Evolutionary conservation across 2,329 filamentous ascomycete species (phyloP), one percentile per base, ranked within the genome.

Genomic region (Fusarium staphyleae): DNA sequence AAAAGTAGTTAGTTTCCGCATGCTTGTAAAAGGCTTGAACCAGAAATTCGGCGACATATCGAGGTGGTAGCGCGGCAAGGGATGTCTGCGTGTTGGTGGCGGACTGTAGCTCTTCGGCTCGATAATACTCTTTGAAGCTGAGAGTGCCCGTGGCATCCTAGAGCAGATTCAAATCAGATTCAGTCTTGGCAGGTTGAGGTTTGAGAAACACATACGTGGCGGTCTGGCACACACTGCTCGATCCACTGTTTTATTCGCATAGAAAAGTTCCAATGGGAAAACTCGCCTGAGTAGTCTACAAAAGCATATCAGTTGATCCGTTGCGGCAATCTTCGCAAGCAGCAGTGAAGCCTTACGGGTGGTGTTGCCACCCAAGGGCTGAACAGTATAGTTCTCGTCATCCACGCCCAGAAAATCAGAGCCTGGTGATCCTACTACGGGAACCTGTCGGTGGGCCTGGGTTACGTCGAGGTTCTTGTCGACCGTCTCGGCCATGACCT

Each of bases 201-300:
- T 32, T 26, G 28, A n/a, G n/a, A 15, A n/a, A 24, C 39, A 60
- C 60, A 54, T 67, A 69, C 70, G 52, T 62, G 69, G 52, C 60
- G 67, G 26, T 66, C 66, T 19, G 69, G 68, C 7, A 70, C 70
- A 51, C 71, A 74, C 42, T 76, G 70, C 47, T 80, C 75, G n/a
- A 81, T 76, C 65, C 76, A 78, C n/a, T 77, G 73, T 57, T 79
- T 79, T 56, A 80, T 74, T 33, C 76, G 69, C 77, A 79, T 79
- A 33, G 78, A 80, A 60, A 81, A 81, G 56, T 81, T 80, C 77
- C 78, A 81, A 49, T 81, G 78, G 2, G 78, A 81, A 59, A 81
- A 80, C 55, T 81, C 78, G 8, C 78, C 78, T 1, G 78, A 81
- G 52, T 79, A 81, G 47, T 81, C 78, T 81, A 34, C 4, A 5